Evolutionary conservation across 1,139 yeast genomes (phyloP).

Genomic region (Suhomyces maxii): DNA sequence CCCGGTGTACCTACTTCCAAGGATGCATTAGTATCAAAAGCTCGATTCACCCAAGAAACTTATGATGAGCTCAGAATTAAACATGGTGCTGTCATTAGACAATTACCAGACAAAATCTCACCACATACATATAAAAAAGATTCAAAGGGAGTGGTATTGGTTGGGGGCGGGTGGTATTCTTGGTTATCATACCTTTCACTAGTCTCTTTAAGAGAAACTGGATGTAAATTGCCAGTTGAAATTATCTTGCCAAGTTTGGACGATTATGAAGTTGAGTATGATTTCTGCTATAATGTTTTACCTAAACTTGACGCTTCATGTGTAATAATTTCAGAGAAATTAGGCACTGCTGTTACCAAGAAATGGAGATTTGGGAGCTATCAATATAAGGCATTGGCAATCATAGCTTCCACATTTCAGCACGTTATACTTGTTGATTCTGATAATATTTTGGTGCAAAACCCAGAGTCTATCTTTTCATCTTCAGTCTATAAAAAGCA

Average conservation of each 20-base stretch:
- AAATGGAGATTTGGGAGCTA: slow-evolving; percentile 34
- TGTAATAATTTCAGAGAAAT: slow-evolving; percentile 30
- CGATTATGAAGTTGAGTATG: slow-evolving; percentile 25
- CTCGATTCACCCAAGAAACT: slow-evolving; percentile 24
- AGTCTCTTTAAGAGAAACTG: slow-evolving; percentile 33
- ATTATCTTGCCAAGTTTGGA: slow-evolving; percentile 33
- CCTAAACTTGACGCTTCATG: slow-evolving; percentile 18
- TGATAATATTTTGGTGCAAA: slow-evolving; percentile 37
- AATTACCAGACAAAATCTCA: slow-evolving; percentile 27
- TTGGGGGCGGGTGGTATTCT: slow-evolving; percentile 40
- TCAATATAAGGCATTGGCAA: slow-evolving; percentile 43
- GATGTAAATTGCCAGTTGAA: slow-evolving; percentile 39
- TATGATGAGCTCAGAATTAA: slow-evolving; percentile 24
- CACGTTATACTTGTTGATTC: slow-evolving; percentile 44
- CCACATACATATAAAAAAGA: slow-evolving; percentile 25
- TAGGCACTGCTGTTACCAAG: slow-evolving; percentile 35
- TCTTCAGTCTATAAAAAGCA: slow-evolving; percentile 52
- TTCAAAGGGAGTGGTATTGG: slow-evolving; percentile 34
- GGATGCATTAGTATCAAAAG: slow-evolving; percentile 29
- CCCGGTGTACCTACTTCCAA: slow-evolving; percentile 26
- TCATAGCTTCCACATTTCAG: slow-evolving; percentile 42
- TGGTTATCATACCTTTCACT: slow-evolving; percentile 42
- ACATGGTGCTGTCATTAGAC: slow-evolving; percentile 24
- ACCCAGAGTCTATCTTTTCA: slow-evolving; percentile 47
- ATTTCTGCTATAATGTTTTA: slow-evolving; percentile 15